Evolutionary conservation across 768 basidiomycete species (phyloP).

Genomic region (Podaxis carcinomalis): DNA sequence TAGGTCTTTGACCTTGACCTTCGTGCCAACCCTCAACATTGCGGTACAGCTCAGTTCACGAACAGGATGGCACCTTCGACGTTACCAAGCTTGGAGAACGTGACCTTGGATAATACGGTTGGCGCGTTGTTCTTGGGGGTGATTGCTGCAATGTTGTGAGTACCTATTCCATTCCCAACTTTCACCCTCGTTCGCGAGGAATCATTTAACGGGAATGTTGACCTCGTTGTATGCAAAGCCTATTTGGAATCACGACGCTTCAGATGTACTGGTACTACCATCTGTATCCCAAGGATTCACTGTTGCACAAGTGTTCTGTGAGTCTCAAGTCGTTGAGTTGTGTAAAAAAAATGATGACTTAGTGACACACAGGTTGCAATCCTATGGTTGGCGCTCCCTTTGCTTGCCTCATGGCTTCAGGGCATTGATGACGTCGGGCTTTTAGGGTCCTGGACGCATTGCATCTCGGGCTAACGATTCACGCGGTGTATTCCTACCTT

Average conservation of each 20-base stretch:
- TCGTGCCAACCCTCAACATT: neutral
- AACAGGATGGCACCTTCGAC: constrained; percentile 17
- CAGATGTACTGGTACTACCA: constrained; percentile 39
- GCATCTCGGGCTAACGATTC: constrained; percentile 29
- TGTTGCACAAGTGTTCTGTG: constrained; percentile 33
- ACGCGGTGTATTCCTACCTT: constrained; percentile 31
- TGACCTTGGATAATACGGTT: constrained; percentile 35
- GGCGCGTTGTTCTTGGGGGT: constrained; percentile 34
- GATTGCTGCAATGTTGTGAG: constrained; percentile 31
- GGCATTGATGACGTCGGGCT: neutral
- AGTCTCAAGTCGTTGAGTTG: neutral
- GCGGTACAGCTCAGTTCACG: neutral
- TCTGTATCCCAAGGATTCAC: constrained; percentile 30
- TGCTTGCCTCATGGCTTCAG: neutral
- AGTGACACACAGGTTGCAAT: neutral
- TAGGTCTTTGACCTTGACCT: neutral
- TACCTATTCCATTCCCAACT: neutral
- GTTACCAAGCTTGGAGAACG: constrained; percentile 22
- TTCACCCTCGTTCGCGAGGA: neutral
- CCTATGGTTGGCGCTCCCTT: constrained; percentile 1
- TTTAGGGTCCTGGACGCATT: constrained; percentile 30
- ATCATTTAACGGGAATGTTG: neutral
- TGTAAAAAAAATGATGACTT: neutral
- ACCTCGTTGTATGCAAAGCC: constrained; percentile 17
- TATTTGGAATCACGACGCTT: constrained; percentile 35